phyloP scores from a whole-genome alignment of 2,329 filamentous ascomycete species.

The Pleurostoma richardsiae region DNA sequence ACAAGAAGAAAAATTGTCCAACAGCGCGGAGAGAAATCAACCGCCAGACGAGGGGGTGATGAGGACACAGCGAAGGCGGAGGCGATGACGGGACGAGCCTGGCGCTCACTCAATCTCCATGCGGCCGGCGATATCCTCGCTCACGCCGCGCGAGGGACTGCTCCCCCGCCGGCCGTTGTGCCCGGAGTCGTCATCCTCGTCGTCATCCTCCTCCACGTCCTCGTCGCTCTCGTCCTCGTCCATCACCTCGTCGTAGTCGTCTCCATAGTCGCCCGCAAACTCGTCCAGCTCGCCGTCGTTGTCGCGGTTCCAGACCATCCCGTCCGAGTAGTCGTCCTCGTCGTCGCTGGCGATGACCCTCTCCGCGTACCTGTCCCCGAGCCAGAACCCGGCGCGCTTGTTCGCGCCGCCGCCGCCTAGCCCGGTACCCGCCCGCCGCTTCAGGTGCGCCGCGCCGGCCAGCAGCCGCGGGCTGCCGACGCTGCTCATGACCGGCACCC shows the following conservation, averaged over 20 bases:
- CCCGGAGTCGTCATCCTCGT: slow-evolving; percentile 34
- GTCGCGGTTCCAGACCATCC: slow-evolving; percentile 52
- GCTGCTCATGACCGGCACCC: slow-evolving; percentile 70
- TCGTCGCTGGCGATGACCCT: slow-evolving; percentile 35
- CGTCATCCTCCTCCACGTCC: slow-evolving; percentile 25
- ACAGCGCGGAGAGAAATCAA: not conserved
- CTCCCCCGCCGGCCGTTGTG: slow-evolving; percentile 20
- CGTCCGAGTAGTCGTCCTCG: slow-evolving; percentile 46
- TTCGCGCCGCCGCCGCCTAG: slow-evolving; percentile 45
- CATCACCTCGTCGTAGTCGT: slow-evolving; percentile 34
- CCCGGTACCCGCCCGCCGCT: slow-evolving; percentile 21
- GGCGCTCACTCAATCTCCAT: slow-evolving; percentile 53
- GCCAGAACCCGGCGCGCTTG: slow-evolving; percentile 86
- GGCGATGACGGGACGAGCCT: not conserved
- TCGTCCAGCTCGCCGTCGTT: slow-evolving; percentile 53
- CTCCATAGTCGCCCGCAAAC: slow-evolving; percentile 41
- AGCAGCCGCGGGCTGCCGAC: slow-evolving; percentile 48
- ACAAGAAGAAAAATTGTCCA: not conserved
- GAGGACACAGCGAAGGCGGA: not conserved
- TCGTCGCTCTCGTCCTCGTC: slow-evolving; percentile 36
- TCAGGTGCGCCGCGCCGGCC: slow-evolving; percentile 3
- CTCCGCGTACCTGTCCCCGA: slow-evolving; percentile 61
- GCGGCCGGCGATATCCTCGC: slow-evolving; percentile 56
- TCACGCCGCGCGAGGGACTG: slow-evolving; percentile 49
- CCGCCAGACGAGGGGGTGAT: not conserved